phyloP scores from a whole-genome alignment of 768 basidiomycete genomes.

The Termitomyces sp. region DNA sequence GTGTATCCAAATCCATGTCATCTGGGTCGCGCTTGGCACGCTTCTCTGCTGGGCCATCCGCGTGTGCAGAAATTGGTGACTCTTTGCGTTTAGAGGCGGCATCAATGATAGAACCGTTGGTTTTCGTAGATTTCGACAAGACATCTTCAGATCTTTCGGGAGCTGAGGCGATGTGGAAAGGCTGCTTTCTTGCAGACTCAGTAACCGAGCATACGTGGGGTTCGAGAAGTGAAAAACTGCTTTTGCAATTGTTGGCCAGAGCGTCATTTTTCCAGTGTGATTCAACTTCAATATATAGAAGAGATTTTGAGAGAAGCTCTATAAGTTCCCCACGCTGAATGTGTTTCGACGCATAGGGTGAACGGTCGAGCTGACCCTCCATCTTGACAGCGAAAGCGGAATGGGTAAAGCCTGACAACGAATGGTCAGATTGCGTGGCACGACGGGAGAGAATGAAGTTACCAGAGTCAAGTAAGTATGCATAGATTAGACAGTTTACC shows the following conservation, averaged over 20 bases:
- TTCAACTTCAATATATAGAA: conserved; percentile 82
- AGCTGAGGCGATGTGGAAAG: conserved; percentile 10
- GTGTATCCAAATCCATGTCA: conserved; percentile 43
- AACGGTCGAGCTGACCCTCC: conserved; percentile 69
- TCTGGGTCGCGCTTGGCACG: conserved; percentile 51
- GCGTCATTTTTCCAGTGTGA: conserved; percentile 71
- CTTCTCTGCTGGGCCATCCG: conserved; percentile 59
- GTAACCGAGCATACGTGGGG: conserved; percentile 61
- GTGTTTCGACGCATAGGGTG: conserved; percentile 65
- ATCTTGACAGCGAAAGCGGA: conserved; percentile 78
- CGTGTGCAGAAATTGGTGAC: conserved; percentile 32
- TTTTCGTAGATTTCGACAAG: conserved; percentile 9
- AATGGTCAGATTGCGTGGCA: neutral
- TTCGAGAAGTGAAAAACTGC: conserved; percentile 71
- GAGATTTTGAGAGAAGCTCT: conserved; percentile 75
- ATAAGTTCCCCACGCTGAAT: conserved; percentile 80
- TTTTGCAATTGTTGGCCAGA: conserved; percentile 62
- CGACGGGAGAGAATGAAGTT: neutral
- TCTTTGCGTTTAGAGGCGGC: conserved; percentile 49
- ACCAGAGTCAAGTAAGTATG: conserved; percentile 86
- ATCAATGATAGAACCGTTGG: conserved; percentile 22
- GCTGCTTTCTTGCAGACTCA: conserved; percentile 34
- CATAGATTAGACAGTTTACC: conserved; percentile 80
- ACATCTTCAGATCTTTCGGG: conserved; percentile 7
- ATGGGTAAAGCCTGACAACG: conserved; percentile 65